Base-by-base conservation (phyloP, 768 basidiomycete species). In the Suillus weaverae region DNA sequence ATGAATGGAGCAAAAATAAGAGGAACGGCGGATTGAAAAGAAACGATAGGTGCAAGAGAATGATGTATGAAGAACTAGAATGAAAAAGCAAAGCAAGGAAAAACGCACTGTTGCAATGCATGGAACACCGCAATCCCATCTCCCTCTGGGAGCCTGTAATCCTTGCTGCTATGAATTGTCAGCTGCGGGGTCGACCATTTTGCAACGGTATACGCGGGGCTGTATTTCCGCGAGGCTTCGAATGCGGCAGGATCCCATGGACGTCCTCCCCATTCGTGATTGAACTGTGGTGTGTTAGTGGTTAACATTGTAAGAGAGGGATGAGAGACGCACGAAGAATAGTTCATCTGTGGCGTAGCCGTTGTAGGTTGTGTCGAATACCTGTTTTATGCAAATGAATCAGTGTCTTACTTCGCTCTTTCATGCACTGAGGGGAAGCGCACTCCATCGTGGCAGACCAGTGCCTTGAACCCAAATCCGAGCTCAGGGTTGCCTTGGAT, bases 401-500 rank as follows among this genome's bases (percentile, higher is more conserved):
- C 22, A 56, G 14, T 20, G 26, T 26, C 14, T 57, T 16, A 9
- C 5, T 16, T 30, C 3, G 1, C 16, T 39, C 10, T 3, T 39
- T 59, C 2, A 32, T 59, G 41, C 20, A 50, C 43, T 26, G 9
- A 39, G 46, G 60, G 64, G 64, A 43, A 76, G 79, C 55, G 60
- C 73, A 95, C 92, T 10, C 97, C 97, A 72, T 99, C 97, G 71
- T 99, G 97, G 69, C 89, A 90, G 14, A 96, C 86, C 50, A 98
- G 81, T 5, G 94, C 94, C 79, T 96, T 97, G 83, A 99, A 97
- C 26, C 85, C 84, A 73, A 95, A 94, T 4, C 85, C 89, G 67
- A 83, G 93, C 70, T 97, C 94, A 11, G 92, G 92, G 72, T 97
- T 93, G 0, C 95, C 94, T 78, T 97, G 92, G 62, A 97, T 95